phyloP scores from a whole-genome alignment of 805 yeast genomes.

The Ogataea dorogensis region DNA sequence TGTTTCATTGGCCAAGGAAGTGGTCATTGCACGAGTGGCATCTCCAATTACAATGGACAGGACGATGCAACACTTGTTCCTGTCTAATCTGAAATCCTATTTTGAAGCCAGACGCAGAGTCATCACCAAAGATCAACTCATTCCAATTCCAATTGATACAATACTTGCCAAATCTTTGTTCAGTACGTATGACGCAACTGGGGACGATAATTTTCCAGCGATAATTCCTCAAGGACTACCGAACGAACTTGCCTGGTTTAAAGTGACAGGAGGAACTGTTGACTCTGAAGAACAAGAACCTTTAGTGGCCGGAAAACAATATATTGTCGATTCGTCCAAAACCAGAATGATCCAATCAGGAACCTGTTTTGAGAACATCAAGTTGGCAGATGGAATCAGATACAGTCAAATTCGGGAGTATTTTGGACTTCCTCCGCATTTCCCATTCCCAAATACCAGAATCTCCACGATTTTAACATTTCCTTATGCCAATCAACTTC shows the following conservation, averaged over 20 bases:
- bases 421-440: constrained; percentile 13
- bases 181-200: constrained; percentile 32
- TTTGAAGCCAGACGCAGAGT: constrained; percentile 61
- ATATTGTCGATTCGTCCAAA: constrained; percentile 60
- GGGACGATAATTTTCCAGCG: constrained; percentile 27
- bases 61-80: constrained; percentile 57
- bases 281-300: constrained; percentile 24
- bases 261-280: constrained; percentile 52
- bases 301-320: constrained; percentile 37
- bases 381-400: constrained; percentile 18
- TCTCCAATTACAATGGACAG: constrained; percentile 69
- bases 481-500: constrained; percentile 49
- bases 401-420: constrained; percentile 15
- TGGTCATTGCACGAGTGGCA: constrained; percentile 64
- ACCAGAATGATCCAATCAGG: constrained; percentile 75
- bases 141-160: constrained; percentile 78
- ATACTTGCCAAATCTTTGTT: constrained; percentile 57
- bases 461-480: constrained; percentile 30
- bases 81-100: constrained; percentile 56
- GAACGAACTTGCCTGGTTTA: constrained; percentile 84
- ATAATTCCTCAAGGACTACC: constrained; percentile 59
- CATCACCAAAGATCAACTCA: constrained; percentile 60
- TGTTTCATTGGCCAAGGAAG: constrained; percentile 55
- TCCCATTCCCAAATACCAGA: constrained; percentile 15
- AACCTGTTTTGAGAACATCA: constrained; percentile 42